phyloP scores from a whole-genome alignment of 2,329 filamentous ascomycete species.

The Helicocarpus griseus region DNA sequence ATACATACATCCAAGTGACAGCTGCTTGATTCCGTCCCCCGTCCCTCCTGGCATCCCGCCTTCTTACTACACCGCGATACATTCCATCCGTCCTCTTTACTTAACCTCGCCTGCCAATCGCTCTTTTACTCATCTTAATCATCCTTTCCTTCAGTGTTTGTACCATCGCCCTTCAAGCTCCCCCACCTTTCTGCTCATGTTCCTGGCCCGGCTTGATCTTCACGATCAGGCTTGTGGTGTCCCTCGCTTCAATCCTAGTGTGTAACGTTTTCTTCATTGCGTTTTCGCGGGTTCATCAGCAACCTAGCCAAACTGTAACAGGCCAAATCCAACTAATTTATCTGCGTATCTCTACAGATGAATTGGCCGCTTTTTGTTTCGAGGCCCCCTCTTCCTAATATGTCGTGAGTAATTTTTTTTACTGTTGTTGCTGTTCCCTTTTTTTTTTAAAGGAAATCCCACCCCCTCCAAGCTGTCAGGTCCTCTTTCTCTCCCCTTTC shows the following conservation, averaged over 20 bases:
- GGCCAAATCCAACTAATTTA: constrained; percentile 12
- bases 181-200: background rate
- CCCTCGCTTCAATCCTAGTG: constrained; percentile 10
- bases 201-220: constrained; percentile 10
- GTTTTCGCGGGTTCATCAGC: constrained; percentile 1
- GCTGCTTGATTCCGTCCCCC: background rate
- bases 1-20: background rate
- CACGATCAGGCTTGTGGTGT: constrained; percentile 11
- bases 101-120: background rate
- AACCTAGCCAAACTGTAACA: constrained; percentile 8
- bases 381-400: constrained; percentile 15
- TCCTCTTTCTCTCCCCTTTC: constrained; percentile 9
- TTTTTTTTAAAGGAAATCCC: background rate
- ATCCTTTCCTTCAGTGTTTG: constrained; percentile 2
- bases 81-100: background rate
- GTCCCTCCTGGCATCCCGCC: too few species aligned
- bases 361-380: constrained; percentile 15
- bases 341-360: constrained; percentile 16
- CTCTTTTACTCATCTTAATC: background rate
- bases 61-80: background rate
- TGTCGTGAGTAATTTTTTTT: constrained; percentile 14
- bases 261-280: constrained; percentile 10
- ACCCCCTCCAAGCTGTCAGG: too few species aligned
- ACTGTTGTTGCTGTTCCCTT: constrained; percentile 1
- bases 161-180: constrained; percentile 2